Conservation (phyloP, 225 moss, liverwort and hornwort species). For the Anthoceros angustus region DNA sequence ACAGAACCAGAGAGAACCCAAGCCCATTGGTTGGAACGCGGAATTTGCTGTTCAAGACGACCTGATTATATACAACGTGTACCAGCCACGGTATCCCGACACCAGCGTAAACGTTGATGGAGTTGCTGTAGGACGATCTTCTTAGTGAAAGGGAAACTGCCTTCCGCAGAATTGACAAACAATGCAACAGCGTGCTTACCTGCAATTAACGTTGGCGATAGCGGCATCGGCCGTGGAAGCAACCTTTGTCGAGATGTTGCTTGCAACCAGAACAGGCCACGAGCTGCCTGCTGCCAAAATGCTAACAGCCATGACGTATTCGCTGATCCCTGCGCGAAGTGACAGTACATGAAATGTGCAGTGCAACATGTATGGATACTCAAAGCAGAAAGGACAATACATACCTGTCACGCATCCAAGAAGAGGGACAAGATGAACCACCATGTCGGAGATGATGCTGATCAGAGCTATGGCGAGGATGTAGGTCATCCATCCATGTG, state of each 20-base stretch:
- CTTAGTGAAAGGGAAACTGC: neutral
- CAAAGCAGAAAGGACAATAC: neutral
- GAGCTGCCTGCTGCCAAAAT: conserved; percentile 74
- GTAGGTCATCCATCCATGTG: conserved; percentile 74
- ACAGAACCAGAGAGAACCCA: conserved; percentile 61
- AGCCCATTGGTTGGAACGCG: conserved; percentile 41
- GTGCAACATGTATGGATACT: too few relatives aligned
- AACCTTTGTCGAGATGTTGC: conserved; percentile 62
- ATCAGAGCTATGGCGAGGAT: conserved; percentile 45
- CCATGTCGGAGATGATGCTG: conserved; percentile 45
- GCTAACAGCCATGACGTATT: conserved; percentile 60
- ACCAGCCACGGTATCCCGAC: conserved; percentile 84
- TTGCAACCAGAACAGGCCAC: conserved; percentile 82
- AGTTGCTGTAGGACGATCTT: conserved; percentile 48
- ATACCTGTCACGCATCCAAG: conserved; percentile 63
- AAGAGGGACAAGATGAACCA: conserved; percentile 47
- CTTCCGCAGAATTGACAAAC: neutral
- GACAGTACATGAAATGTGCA: conserved; percentile 4
- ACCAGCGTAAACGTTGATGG: conserved; percentile 80
- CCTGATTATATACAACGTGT: conserved; percentile 46
- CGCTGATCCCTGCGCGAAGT: conserved; percentile 35
- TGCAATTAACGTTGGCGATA: conserved; percentile 76
- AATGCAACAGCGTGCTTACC: conserved; percentile 14
- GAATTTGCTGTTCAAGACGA: conserved; percentile 27
- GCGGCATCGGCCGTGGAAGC: conserved; percentile 73